Base-by-base conservation (phyloP, 495 filamentous ascomycete species). In the Pyrenula aspistea region DNA sequence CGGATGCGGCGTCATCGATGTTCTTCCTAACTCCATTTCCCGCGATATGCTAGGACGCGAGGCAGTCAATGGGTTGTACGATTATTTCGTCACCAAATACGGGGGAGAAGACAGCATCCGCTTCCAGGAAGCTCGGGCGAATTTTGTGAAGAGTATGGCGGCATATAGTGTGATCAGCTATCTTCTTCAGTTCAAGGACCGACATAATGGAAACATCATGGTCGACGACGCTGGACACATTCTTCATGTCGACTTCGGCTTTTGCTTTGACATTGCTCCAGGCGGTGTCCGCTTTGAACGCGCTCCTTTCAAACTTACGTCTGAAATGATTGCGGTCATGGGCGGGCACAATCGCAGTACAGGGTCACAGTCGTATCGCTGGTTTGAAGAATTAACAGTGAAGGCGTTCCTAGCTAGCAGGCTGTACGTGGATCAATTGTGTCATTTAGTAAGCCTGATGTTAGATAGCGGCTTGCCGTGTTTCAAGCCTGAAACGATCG, bases 181-280 rank as follows among this genome's bases (percentile, higher is more conserved):
- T 70, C 77, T 99, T 8, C 75, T 99, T 24, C 95, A 99, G 65
- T 96, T 99, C 83, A 99, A 99, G 70, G 94, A 99, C 68, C 83
- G 94, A 2, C 94, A 99, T 70, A 99, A 99, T 67, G 94, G 94
- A 49, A 99, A 99, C 71, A 97, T 99, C 73, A 97, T 99, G 94
- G 80, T 99, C 49, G 90, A 97, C 65, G 91, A 96, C 63, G 87
- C 85, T 1, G 94, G 94, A 2, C 93, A 97, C 70, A 95, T 99
- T 66, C 83, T 99, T 20, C 94, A 99, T 70, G 96, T 99, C 67
- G 93, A 99, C 71, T 99, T 99, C 63, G 94, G 94, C 20, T 99
- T 99, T 77, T 97, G 92, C 71, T 97, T 99, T 68, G 94, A 99
- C 66, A 96, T 99, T 64, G 94, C 90, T 0, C 94, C 94, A 0